Conservation (phyloP, 805 yeast species). For the Priceomyces melissophilus region DNA sequence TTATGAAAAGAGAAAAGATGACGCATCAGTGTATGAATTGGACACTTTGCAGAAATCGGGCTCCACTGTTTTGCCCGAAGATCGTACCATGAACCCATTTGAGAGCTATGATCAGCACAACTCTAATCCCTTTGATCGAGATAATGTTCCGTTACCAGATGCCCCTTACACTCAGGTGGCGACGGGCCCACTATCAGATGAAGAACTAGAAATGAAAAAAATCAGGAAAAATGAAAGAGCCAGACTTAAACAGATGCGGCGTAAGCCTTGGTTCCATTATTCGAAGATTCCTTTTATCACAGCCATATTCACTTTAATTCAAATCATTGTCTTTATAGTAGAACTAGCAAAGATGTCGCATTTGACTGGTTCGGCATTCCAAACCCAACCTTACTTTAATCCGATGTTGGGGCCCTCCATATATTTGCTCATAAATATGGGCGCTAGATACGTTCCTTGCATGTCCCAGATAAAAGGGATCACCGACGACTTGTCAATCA, state of each 20-base stretch:
- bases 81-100: slow-evolving; percentile 7
- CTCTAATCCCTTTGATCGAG: background rate
- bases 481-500: slow-evolving; percentile 43
- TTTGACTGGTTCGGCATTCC: slow-evolving; percentile 62
- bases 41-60: background rate
- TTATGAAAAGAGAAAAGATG: background rate
- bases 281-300: slow-evolving; percentile 41
- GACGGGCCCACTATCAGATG: background rate
- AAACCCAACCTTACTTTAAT: slow-evolving; percentile 67
- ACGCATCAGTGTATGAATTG: slow-evolving; percentile 1
- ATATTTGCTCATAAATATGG: slow-evolving; percentile 62
- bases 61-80: background rate
- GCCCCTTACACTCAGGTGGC: slow-evolving; percentile 4
- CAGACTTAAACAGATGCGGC: slow-evolving; percentile 19
- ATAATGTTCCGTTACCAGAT: slow-evolving; percentile 1
- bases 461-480: slow-evolving; percentile 52
- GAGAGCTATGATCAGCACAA: slow-evolving; percentile 1
- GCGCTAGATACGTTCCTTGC: slow-evolving; percentile 70
- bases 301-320: slow-evolving; percentile 41
- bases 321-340: slow-evolving; percentile 56
- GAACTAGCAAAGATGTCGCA: slow-evolving; percentile 56
- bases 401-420: slow-evolving; percentile 79
- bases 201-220: slow-evolving; percentile 11
- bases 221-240: slow-evolving; percentile 20
- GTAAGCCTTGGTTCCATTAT: slow-evolving; percentile 32